Conservation (phyloP, 768 basidiomycete genomes). For the Suillus occidentalis region DNA sequence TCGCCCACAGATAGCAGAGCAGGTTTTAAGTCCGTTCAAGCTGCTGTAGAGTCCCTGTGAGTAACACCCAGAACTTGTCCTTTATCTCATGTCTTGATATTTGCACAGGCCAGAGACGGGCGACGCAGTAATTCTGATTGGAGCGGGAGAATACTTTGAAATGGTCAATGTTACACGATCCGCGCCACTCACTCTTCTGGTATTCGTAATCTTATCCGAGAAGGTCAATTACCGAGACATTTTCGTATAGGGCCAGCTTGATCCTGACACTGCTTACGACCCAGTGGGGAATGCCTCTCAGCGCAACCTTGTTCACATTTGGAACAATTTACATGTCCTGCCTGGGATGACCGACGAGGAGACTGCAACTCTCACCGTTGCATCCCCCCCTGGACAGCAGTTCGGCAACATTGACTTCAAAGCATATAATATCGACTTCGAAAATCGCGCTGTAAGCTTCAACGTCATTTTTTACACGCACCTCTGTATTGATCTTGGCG, state of each 20-base stretch:
- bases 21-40: constrained; percentile 24
- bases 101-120: constrained; percentile 39
- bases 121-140: constrained; percentile 27
- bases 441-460: constrained; percentile 54
- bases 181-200: constrained; percentile 31
- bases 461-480: background rate
- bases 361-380: constrained; percentile 56
- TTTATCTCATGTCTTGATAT: background rate
- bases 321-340: constrained; percentile 46
- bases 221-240: background rate
- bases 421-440: constrained; percentile 63
- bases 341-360: constrained; percentile 55
- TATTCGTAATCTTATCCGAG: constrained; percentile 9
- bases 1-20: constrained; percentile 31
- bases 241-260: constrained; percentile 44
- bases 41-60: constrained; percentile 39
- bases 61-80: constrained; percentile 14
- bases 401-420: constrained; percentile 61
- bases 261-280: constrained; percentile 31
- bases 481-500: background rate
- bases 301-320: constrained; percentile 51
- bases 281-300: constrained; percentile 42
- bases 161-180: constrained; percentile 32
- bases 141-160: constrained; percentile 33
- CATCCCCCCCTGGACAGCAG: constrained; percentile 43